These are phyloP conservation scores for Omphalotus guepiniiformis DNA, from an alignment of 768 basidiomycete species.

Conservation along the genomic window DNA sequence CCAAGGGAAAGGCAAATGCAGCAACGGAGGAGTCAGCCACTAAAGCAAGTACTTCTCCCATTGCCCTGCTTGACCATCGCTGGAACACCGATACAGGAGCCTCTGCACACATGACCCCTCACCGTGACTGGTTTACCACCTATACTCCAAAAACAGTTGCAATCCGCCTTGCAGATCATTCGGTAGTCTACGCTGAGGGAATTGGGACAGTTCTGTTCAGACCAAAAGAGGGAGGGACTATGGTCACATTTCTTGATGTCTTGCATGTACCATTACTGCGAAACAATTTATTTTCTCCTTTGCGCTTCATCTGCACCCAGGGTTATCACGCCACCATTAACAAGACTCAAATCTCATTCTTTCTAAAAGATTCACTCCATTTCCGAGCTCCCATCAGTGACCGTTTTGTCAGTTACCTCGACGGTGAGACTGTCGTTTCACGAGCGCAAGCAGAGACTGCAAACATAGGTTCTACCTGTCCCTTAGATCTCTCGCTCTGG, in stretches of 20 bases:
- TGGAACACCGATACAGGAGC: slow-evolving; percentile 29
- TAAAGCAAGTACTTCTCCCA: slow-evolving; percentile 11
- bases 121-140: slow-evolving; percentile 19
- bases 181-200: slow-evolving; percentile 19
- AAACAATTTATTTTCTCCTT: neutral
- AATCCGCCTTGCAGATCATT: slow-evolving; percentile 20
- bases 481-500: too few species aligned
- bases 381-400: neutral
- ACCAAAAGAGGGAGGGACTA: slow-evolving; percentile 6
- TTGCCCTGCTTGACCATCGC: slow-evolving; percentile 5
- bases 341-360: neutral
- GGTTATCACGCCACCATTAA: neutral
- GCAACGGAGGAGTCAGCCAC: slow-evolving; percentile 10
- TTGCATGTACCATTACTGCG: slow-evolving; percentile 14
- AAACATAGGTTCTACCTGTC: too few species aligned
- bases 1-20: too few species aligned
- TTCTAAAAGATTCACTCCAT: neutral
- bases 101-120: slow-evolving; percentile 25
- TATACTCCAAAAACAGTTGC: slow-evolving; percentile 13
- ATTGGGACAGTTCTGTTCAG: slow-evolving; percentile 18
- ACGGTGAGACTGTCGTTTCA: neutral
- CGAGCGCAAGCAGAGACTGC: neutral
- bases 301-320: neutral
- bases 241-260: slow-evolving; percentile 12
- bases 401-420: neutral